Base-by-base conservation (phyloP, 805 yeast species). In the Spathaspora passalidarum region DNA sequence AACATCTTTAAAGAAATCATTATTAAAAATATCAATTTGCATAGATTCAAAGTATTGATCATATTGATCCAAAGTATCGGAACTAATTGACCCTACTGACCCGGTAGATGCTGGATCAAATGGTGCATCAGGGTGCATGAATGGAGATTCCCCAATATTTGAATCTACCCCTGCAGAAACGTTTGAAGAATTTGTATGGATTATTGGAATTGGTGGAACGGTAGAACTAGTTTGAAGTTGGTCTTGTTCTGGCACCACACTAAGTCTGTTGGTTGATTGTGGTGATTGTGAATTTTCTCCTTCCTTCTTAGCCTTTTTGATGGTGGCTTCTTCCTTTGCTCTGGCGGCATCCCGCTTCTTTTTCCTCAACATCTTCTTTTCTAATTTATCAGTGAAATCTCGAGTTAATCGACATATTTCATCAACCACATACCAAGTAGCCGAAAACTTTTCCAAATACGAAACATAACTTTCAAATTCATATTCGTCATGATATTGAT, bases 351-450 rank as follows among this genome's bases (percentile, higher is more conserved):
- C 38, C 23, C 38, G 38, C 20, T 20, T 18, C 23, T 36, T 36
- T 29, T 39, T 39, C 16, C 42, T 17, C 17, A 18, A 29, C n/a
- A 39, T 42, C 21, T 46, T 46, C 21, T 38, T 32, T 32, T 49
- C 46, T 23, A 60, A 44, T 38, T 50, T 54, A n/a, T 53, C 49
- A 6, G 50, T 44, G 41, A 60, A 62, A 21, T 61, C 62, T 32
- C 48, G 49, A 6, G 60, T 45, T 18, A 61, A 45, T 32, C 52
- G 49, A 36, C 56, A 53, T 25, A 62, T 55, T 42, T 63, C 68
- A 39, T 63, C 66, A 8, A 62, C 61, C 10, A 62, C 51, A 57
- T 59, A 56, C 67, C 67, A 64, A 16, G 53, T 50, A 5, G 45
- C 26, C 14, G 54, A 21, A 48, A 56, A 60, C 38, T 56, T 51